Evolutionary conservation across 805 yeast species (phyloP), one percentile per base, ranked within the genome.

Genomic region (Yarrowia phangngaensis): DNA sequence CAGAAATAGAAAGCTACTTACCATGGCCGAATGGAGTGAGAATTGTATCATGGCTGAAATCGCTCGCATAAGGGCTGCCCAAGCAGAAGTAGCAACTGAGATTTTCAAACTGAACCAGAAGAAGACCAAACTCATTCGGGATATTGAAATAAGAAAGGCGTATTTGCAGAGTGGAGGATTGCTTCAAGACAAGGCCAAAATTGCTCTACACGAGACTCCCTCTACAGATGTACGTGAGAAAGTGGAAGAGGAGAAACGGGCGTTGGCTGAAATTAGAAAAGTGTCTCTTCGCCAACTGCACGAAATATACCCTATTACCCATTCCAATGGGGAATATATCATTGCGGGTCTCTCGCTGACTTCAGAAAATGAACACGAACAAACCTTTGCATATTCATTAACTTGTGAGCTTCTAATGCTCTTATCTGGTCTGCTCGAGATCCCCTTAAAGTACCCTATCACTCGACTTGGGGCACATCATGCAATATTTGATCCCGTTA

Each of bases 321-420:
- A 29, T 22, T n/a, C 13, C 5, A 23, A 23, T 15, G 35, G 35
- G 8, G 16, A 32, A 4, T 41, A 41, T 13, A 22, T 35, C n/a
- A 41, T 41, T 22, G 34, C 35, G 2, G 35, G 48, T 8, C 29
- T 29, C 4, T 41, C 48, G 6, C 27, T 41, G 5, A 22, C 27
- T 6, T 29, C 48, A 7, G 2, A 26, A 8, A 35, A 41, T 22
- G 48, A 41, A 22, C 48, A 41, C 27, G 48, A 41, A 13, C 48
- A 41, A 16, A 41, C 48, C 6, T 29, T 41, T 29, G 48, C 48
- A 29, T 41, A 29, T 17, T 41, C 48, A n/a, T n/a, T 41, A 1
- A 41, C 48, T 4, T 41, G 48, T 29, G 35, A 41, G 48, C 28
- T 41, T 12, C n/a, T 41, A 28, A 20, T 41, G 27, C 35, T 41